phyloP scores from a whole-genome alignment of 2,329 filamentous ascomycete genomes.

The Hypoxylon sp. region DNA sequence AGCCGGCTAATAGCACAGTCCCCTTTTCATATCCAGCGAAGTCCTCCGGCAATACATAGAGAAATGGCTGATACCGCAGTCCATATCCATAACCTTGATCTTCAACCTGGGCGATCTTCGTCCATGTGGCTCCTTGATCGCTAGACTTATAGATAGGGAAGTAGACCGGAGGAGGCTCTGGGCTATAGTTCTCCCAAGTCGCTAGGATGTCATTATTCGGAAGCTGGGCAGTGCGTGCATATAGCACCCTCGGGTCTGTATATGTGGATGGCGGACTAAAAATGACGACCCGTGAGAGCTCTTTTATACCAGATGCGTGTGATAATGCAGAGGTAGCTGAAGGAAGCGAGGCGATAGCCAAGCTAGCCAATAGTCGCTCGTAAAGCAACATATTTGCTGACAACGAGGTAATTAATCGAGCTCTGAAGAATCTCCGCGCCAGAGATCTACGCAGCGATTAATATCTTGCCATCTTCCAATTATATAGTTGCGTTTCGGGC shows the following conservation, averaged over 20 bases:
- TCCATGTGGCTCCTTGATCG: constrained; percentile 73
- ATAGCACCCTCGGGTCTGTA: constrained; percentile 61
- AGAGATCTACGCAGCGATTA: constrained; percentile 14
- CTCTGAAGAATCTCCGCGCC: constrained; percentile 1
- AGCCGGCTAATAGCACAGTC: constrained; percentile 74
- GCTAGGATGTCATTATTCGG: constrained; percentile 64
- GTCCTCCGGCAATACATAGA: constrained; percentile 72
- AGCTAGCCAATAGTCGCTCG: constrained; percentile 27
- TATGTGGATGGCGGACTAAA: constrained; percentile 62
- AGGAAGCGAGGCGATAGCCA: constrained; percentile 28
- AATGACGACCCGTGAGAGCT: constrained; percentile 48
- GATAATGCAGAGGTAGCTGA: neutral
- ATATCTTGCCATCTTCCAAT: constrained; percentile 11
- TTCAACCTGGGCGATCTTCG: constrained; percentile 72
- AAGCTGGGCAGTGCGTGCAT: constrained; percentile 62
- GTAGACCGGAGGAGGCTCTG: constrained; percentile 67
- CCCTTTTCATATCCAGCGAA: constrained; percentile 73
- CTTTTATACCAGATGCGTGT: constrained; percentile 26
- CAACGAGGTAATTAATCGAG: constrained; percentile 5
- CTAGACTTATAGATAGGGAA: constrained; percentile 69
- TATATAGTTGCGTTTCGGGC: constrained; percentile 32
- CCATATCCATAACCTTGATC: constrained; percentile 76
- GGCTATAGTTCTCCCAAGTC: constrained; percentile 71
- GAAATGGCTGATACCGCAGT: constrained; percentile 76
- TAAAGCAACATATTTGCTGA: constrained; percentile 28